Conservation (phyloP, 768 basidiomycete species). For the Russula dissimulans region DNA sequence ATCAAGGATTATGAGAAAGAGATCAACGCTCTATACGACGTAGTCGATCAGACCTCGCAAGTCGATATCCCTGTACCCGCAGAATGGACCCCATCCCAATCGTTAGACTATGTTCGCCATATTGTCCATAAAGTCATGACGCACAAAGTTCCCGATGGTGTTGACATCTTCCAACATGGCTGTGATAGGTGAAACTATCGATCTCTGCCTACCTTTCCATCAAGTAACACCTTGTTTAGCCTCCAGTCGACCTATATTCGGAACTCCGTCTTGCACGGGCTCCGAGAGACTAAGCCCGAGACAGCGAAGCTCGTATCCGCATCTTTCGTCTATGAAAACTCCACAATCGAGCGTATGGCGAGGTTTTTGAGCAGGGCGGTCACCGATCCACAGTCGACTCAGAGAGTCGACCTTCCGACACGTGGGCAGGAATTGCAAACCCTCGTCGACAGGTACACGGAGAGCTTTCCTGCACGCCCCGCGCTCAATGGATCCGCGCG, state of each 20-base stretch:
- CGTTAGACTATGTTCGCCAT: slow-evolving; percentile 26
- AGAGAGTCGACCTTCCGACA: not conserved
- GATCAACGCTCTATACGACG: slow-evolving; percentile 31
- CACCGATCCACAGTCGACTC: not conserved
- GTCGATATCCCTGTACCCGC: slow-evolving; percentile 24
- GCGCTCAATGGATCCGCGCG: not conserved
- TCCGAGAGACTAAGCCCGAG: slow-evolving; percentile 19
- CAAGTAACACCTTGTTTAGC: slow-evolving; percentile 4
- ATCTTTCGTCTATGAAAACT: slow-evolving; percentile 22
- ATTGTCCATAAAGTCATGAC: slow-evolving; percentile 30
- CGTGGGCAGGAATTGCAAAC: slow-evolving; percentile 18
- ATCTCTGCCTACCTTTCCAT: not conserved
- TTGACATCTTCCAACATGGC: slow-evolving; percentile 34
- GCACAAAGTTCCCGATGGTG: slow-evolving; percentile 24
- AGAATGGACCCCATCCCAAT: slow-evolving; percentile 22
- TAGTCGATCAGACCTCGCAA: slow-evolving; percentile 27
- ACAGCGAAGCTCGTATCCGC: slow-evolving; percentile 14
- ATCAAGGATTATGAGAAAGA: slow-evolving; percentile 33
- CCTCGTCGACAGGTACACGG: slow-evolving; percentile 20
- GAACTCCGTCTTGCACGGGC: slow-evolving; percentile 22
- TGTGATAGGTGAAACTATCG: slow-evolving; percentile 30
- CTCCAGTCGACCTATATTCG: slow-evolving; percentile 24
- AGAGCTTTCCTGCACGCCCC: slow-evolving; percentile 16
- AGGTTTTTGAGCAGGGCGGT: slow-evolving; percentile 9
- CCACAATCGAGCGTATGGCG: slow-evolving; percentile 19